These are phyloP conservation scores for Boechera divaricarpa DNA, from an alignment of 345 rosid genomes.

Conservation along the genomic window DNA sequence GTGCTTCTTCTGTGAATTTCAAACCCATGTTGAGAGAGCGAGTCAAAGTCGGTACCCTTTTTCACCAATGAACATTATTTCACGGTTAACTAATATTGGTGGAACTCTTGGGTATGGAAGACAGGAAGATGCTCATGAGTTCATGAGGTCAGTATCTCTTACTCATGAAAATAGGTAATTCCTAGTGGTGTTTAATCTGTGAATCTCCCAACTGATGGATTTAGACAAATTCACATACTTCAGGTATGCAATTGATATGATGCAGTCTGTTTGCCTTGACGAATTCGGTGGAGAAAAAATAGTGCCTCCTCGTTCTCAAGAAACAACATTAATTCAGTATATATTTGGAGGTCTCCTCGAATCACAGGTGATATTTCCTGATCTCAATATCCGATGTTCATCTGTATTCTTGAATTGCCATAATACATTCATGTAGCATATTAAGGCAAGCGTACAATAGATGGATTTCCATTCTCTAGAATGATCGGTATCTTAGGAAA, in stretches of 20 bases:
- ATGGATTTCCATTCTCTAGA: neutral
- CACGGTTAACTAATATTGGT: conserved; percentile 82
- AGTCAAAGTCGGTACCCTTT: conserved; percentile 67
- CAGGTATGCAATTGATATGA: conserved; percentile 90
- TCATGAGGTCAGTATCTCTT: conserved; percentile 72
- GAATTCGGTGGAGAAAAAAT: conserved; percentile 94
- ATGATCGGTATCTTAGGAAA: neutral
- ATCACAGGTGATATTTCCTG: conserved; percentile 70
- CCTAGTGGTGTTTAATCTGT: neutral
- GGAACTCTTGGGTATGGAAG: conserved; percentile 96
- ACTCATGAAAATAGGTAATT: neutral
- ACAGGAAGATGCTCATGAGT: conserved; percentile 99
- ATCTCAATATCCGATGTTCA: conserved; percentile 6
- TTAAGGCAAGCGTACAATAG: neutral
- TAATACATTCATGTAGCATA: neutral
- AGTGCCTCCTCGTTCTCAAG: conserved; percentile 71
- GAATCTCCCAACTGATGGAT: conserved; percentile 10
- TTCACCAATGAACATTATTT: conserved; percentile 82
- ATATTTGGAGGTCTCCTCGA: conserved; percentile 94
- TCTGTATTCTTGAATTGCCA: conserved; percentile 14
- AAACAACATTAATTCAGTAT: conserved; percentile 91
- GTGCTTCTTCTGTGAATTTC: conserved; percentile 93
- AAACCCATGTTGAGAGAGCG: conserved; percentile 79
- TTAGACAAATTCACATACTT: conserved; percentile 25
- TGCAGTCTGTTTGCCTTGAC: conserved; percentile 95